Base-by-base conservation (phyloP, 2,329 filamentous ascomycete species). In the Pseudocercospora vitis region DNA sequence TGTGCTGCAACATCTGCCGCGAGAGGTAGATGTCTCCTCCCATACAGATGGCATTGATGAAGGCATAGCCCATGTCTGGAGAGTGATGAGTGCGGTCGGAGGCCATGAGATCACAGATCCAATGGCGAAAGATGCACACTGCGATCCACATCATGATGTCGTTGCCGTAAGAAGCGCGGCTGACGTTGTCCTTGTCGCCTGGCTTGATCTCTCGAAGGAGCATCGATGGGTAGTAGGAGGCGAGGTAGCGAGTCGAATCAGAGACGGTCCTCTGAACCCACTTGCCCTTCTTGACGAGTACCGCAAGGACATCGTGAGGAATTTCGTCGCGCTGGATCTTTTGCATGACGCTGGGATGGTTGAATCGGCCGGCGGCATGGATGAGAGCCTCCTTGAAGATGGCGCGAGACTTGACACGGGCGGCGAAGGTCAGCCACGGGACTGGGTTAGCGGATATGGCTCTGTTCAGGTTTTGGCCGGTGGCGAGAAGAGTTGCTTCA, bases 141-240 rank as follows among this genome's bases (percentile, higher is more conserved):
- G 73, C 73, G 66, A 80, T 76, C 78, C 78, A 81, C 58, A 75
- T 69, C 55, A 79, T 71, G 54, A 81, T 76, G 55, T 80, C 75
- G 53, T 71, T 74, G 16, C 70, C 66, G 57, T 79, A 80, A 12
- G 68, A 67, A 39, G 73, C 71, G 28, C 76, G 74, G 47, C 68
- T 65, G 32, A 70, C 68, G 16, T 66, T 65, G 50, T 70, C 66
- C 31, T 55, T 60, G 62, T 68, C 63, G 31, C 56, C 68, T 49
- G 55, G 58, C 50, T 62, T 64, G 35, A 61, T 54, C 40, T 65
- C 50, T 14, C 67, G 64, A 44, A 62, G 58, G 3, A 71, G 47
- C 18, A 59, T 47, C 14, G 54, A 50, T 2, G 68, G 69, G 52
- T 71, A 70, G 63, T 66, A 67, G 48, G 68, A 70, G 48, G 71